Evolutionary conservation across 1,284 basidiomycete species (phyloP).

Genomic region (Pseudomicrostroma phylloplanum): DNA sequence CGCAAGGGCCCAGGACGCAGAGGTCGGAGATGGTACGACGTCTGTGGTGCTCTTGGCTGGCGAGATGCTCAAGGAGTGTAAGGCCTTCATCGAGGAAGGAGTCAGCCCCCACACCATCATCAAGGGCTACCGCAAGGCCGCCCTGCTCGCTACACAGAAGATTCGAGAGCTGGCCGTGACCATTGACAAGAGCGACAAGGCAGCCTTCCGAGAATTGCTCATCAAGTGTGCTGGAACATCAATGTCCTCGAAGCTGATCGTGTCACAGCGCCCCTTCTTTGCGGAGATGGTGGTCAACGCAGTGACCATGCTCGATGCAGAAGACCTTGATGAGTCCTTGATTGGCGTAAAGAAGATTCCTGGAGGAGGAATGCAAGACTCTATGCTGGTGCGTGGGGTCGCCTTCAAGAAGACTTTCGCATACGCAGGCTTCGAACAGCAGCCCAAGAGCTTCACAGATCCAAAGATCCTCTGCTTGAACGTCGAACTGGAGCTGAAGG

Average conservation of each 20-base stretch:
- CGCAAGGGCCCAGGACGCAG: conserved; percentile 93
- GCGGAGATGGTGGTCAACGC: conserved; percentile 98
- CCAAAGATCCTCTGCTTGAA: conserved; percentile 91
- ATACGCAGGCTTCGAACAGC: conserved; percentile 98
- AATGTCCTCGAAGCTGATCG: conserved; percentile 99
- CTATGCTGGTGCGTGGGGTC: conserved; percentile 75
- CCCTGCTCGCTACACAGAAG: conserved; percentile 74
- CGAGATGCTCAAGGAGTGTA: conserved; percentile 87
- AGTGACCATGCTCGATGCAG: conserved; percentile 71
- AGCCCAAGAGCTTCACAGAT: conserved; percentile 85
- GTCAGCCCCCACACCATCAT: conserved; percentile 96
- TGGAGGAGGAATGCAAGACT: conserved; percentile 98
- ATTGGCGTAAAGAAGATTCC: conserved; percentile 99
- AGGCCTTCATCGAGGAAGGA: conserved; percentile 89
- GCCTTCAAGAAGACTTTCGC: conserved; percentile 99
- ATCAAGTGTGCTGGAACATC: conserved; percentile 95
- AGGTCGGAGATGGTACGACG: conserved; percentile 97
- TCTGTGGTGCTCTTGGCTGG: conserved; percentile 89
- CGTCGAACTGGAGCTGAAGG: conserved; percentile 97
- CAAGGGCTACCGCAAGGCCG: conserved; percentile 86
- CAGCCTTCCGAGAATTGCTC: conserved; percentile 83
- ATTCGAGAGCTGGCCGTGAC: conserved; percentile 84
- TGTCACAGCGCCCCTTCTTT: conserved; percentile 98
- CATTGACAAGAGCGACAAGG: conserved; percentile 82
- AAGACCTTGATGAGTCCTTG: conserved; percentile 88